Evolutionary conservation across 2,329 filamentous ascomycete genomes (phyloP).

Genomic region (Colletotrichum truncatum): DNA sequence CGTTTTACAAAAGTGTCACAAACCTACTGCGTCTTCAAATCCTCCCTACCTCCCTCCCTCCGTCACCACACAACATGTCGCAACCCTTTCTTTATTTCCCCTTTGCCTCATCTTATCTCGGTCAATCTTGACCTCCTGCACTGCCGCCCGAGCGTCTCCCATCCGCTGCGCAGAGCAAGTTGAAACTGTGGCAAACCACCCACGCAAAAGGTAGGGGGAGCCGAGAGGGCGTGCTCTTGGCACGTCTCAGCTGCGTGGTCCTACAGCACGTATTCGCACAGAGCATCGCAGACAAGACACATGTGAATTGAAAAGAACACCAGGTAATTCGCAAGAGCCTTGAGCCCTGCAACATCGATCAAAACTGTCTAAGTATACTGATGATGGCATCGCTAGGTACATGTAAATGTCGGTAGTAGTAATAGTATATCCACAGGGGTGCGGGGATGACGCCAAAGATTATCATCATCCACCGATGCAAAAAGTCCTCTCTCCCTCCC

Average conservation of each 20-base stretch:
- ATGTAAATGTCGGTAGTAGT: slow-evolving; percentile 30
- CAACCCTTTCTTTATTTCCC: too few species aligned
- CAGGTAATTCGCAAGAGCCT: slow-evolving; percentile 20
- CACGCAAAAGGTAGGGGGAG: background rate
- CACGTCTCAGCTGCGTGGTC: slow-evolving; percentile 3
- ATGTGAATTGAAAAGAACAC: too few species aligned
- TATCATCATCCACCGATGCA: slow-evolving; percentile 31
- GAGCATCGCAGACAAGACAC: too few species aligned
- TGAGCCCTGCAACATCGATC: slow-evolving; percentile 14
- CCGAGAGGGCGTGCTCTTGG: background rate
- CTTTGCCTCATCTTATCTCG: background rate
- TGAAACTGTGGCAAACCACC: background rate
- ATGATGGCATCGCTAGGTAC: slow-evolving; percentile 30
- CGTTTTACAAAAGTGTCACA: slow-evolving; percentile 20
- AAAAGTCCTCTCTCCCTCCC: background rate
- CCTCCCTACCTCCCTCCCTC: background rate
- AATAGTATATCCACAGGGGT: slow-evolving; percentile 30
- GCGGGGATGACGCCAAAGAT: slow-evolving; percentile 26
- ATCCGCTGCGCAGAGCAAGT: background rate
- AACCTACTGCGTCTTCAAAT: too few species aligned
- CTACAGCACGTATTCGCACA: background rate
- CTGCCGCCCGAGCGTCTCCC: background rate
- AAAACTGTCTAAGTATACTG: slow-evolving; percentile 29
- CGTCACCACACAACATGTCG: background rate
- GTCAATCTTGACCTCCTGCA: background rate